Evolutionary conservation across 2,329 filamentous ascomycete genomes (phyloP), one percentile per base, ranked within the genome.

Genomic region (Ceratocystis huliohia): DNA sequence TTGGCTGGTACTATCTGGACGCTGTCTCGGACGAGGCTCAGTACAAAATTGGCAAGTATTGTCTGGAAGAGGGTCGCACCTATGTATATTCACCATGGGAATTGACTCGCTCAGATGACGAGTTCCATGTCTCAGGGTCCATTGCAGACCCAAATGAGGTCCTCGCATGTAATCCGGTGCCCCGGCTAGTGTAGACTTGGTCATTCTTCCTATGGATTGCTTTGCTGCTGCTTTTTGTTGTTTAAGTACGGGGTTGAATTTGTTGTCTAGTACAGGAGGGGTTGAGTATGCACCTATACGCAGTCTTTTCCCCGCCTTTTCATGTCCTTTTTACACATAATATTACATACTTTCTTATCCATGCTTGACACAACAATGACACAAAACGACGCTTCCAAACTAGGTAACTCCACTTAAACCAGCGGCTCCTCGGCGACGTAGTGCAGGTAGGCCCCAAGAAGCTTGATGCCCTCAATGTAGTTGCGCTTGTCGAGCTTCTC

Each of bases 391-490:
- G 5, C 10, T 33, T 33, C 25, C 56, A 59, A 53, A 6, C 17
- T 13, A 25, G 17, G 8, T 7, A 22, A n/a, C 20, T 30, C 8
- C 28, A 7, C 41, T 73, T 72, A 78, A 45, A 64, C 66, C 69
- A 75, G 85, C 48, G 89, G 86, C 82, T 99, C 94, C 74, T 93
- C 90, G 1, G 92, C 91, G 70, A 96, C 91, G 72, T 96, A 96
- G 78, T 97, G 93, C 74, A 99, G 79, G 75, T 99, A 99, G 2
- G 93, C 89, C 61, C 94, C 94, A 67, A 99, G 78, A 69, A 99
- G 78, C 84, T 99, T 99, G 72, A 89, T 96, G 62, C 94, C 94
- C 80, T 99, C 91, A 73, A 99, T 96, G 76, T 99, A 99, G 79
- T 99, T 99, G 74, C 84, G 85, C 83, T 89, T 91, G 77, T 99